These are phyloP conservation scores for Paecilomyces formosus DNA, from an alignment of 2,329 filamentous ascomycete species.

Conservation along the genomic window DNA sequence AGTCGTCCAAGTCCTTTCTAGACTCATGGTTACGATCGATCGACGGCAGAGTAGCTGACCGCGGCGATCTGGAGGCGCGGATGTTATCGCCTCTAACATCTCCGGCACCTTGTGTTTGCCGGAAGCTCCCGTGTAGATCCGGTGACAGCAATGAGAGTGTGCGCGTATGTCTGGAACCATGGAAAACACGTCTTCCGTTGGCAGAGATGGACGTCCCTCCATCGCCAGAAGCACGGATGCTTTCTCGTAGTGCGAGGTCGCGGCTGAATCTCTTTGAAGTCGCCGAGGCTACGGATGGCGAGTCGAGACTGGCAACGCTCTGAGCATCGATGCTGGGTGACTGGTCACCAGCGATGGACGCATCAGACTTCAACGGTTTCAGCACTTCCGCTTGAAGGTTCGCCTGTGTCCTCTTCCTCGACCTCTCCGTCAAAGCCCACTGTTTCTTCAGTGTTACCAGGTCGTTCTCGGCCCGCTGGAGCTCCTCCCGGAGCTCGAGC, in stretches of 20 bases:
- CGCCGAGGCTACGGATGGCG: constrained; percentile 7
- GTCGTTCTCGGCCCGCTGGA: constrained; percentile 73
- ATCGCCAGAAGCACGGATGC: constrained; percentile 47
- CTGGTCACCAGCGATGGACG: constrained; percentile 5
- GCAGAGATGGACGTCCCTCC: constrained; percentile 25
- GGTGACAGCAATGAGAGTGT: constrained; percentile 77
- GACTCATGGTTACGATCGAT: constrained; percentile 22
- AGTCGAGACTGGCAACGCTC: not conserved
- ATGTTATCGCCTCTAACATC: constrained; percentile 10
- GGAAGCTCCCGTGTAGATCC: constrained; percentile 12
- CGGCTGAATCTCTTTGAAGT: constrained; percentile 31
- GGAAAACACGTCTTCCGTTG: constrained; percentile 58
- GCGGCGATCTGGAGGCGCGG: constrained; percentile 27
- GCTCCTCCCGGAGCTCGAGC: constrained; percentile 81
- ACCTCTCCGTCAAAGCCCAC: constrained; percentile 70
- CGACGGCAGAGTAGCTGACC: constrained; percentile 35
- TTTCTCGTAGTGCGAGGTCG: constrained; percentile 68
- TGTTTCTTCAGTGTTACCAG: constrained; percentile 71
- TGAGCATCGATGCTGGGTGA: not conserved
- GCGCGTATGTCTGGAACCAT: constrained; percentile 54
- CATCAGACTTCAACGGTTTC: constrained; percentile 44
- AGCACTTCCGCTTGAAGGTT: constrained; percentile 53
- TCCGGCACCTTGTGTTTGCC: constrained; percentile 9
- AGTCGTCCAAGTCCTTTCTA: constrained; percentile 5
- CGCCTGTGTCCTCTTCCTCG: constrained; percentile 64